Evolutionary conservation across 768 basidiomycete genomes (phyloP), one percentile per base, ranked within the genome.

Genomic region (Boletus tylopilopsis): DNA sequence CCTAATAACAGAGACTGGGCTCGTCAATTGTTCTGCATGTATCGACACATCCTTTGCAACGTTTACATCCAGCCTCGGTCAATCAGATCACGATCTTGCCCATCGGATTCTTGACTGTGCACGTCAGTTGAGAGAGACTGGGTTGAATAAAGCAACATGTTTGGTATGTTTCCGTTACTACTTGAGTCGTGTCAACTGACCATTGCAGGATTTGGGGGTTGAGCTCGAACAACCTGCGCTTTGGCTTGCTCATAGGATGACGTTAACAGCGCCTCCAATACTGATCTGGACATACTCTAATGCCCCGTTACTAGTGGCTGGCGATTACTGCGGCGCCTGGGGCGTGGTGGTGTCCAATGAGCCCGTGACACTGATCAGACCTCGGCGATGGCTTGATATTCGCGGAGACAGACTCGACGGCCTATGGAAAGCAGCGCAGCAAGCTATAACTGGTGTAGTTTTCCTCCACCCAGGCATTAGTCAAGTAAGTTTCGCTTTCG

Each of bases 361-460:
- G 65, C 41, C 79, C 69, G 8, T 62, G 73, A 69, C 63, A 39
- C 68, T 78, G 55, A 54, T 82, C 15, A 76, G 82, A 45, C 89
- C 90, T 35, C 76, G 88, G 29, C 80, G 89, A 16, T 91, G 89
- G 90, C 67, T 88, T 34, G 85, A 89, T 62, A 77, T 89, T 47
- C 70, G 71, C n/a, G 90, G 90, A 4, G 57, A 58, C 15, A 81
- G 72, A 57, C 69, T 90, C 30, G 63, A 68, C 10, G 81, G 83
- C 49, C 75, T 78, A 32, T 92, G 90, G 90, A 76, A 80, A 47
- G 78, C 85, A n/a, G 88, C 82, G 8, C 60, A 85, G 38, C 75
- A 79, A 55, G 84, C 87, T 7, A 80, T 90, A 37, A 75, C 84
- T 45, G 80, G 86, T 8, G 66, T 81, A 22, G 63, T 91, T 33